A percentile compares a stretch with the other conserved stretches of the same genome.
phyloP scores from a whole-genome alignment of 345 rosid species.

The Eucalyptus fibrosa region DNA sequence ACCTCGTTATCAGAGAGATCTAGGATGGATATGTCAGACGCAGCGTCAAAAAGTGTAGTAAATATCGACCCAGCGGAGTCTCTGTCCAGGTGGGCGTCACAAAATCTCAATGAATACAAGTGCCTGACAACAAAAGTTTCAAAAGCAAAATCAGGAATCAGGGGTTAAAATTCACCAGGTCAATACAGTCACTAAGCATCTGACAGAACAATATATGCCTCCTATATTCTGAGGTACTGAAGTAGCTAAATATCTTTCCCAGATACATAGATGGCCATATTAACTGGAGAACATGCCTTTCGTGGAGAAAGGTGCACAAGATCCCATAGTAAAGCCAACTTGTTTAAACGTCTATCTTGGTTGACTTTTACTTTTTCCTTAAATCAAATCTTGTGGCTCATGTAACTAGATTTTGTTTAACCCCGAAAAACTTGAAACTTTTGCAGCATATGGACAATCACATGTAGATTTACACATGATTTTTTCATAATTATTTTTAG shows the following conservation, averaged over 20 bases:
- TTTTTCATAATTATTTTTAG: not conserved
- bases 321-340: not conserved
- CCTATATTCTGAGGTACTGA: not conserved
- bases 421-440: not conserved
- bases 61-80: conserved; percentile 34
- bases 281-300: not conserved
- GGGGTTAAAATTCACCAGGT: not conserved
- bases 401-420: not conserved
- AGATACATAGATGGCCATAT: not conserved
- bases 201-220: not conserved
- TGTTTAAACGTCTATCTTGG: not conserved
- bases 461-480: not conserved
- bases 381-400: not conserved
- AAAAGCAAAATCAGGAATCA: not conserved
- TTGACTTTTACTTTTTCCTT: not conserved
- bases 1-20: conserved; percentile 85
- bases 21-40: conserved; percentile 38
- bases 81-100: conserved; percentile 35
- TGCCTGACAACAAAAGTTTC: conserved; percentile 32
- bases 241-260: not conserved
- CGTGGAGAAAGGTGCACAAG: not conserved
- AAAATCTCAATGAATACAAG: conserved; percentile 42
- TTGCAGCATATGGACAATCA: no score
- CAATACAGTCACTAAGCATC: not conserved
- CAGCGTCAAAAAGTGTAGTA: conserved; percentile 42